These are phyloP conservation scores for Fusarium continuum DNA, from an alignment of 2,329 filamentous ascomycete species.

Conservation along the genomic window DNA sequence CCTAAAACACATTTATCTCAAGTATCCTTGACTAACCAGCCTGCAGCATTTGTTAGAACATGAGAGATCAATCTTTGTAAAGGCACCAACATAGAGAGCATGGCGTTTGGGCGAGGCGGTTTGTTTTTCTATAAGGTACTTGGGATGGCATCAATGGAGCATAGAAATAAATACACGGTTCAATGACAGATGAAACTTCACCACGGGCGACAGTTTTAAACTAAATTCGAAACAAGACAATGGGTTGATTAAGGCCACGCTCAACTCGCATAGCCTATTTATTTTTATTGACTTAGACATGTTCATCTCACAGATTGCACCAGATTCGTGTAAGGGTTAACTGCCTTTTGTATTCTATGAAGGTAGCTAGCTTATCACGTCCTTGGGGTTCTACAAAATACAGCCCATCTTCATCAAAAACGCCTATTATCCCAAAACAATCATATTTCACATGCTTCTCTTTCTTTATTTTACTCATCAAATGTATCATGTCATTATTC, in stretches of 20 bases:
- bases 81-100: slow-evolving; percentile 34
- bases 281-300: background rate
- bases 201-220: slow-evolving; percentile 1
- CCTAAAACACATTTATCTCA: background rate
- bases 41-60: slow-evolving; percentile 47
- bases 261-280: no score
- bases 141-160: slow-evolving; percentile 15
- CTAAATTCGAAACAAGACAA: background rate
- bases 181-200: slow-evolving; percentile 7
- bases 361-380: slow-evolving; percentile 27
- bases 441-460: slow-evolving; percentile 27
- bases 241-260: background rate
- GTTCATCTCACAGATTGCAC: background rate
- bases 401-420: slow-evolving; percentile 41
- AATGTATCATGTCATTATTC: slow-evolving; percentile 43
- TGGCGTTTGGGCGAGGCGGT: slow-evolving; percentile 35
- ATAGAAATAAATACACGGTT: slow-evolving; percentile 10
- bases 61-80: slow-evolving; percentile 21
- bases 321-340: slow-evolving; percentile 16
- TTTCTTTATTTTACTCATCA: slow-evolving; percentile 30
- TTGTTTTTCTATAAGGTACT: slow-evolving; percentile 28
- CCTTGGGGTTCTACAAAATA: slow-evolving; percentile 38
- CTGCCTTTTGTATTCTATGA: slow-evolving; percentile 42
- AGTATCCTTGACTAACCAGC: background rate
- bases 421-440: slow-evolving; percentile 43